phyloP scores from a whole-genome alignment of 2,329 filamentous ascomycete genomes.

The Colletotrichum camelliae region DNA sequence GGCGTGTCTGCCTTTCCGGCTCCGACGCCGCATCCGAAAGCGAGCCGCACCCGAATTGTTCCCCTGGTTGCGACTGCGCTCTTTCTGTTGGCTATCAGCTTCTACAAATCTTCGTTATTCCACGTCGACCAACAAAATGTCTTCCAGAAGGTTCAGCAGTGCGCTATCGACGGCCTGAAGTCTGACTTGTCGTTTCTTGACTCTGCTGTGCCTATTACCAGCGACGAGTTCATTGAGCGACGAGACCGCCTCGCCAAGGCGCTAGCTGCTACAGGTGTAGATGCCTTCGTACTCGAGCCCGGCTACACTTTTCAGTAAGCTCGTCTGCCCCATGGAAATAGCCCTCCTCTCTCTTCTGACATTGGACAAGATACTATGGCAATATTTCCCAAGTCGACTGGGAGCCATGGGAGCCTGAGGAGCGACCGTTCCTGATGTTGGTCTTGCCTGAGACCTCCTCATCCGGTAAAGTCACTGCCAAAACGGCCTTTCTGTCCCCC shows the following conservation, averaged over 20 bases:
- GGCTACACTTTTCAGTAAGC: conserved; percentile 65
- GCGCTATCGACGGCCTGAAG: conserved; percentile 57
- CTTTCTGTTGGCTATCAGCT: neutral
- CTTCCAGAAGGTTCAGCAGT: conserved; percentile 36
- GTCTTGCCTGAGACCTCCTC: conserved; percentile 50
- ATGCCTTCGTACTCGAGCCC: conserved; percentile 68
- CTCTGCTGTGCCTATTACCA: conserved; percentile 48
- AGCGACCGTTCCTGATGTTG: conserved; percentile 68
- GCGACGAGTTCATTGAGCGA: conserved; percentile 59
- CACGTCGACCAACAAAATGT: neutral
- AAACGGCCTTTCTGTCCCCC: conserved; percentile 63
- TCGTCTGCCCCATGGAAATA: neutral
- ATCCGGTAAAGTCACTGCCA: conserved; percentile 50
- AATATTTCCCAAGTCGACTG: conserved; percentile 66
- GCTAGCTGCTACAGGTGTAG: conserved; percentile 52
- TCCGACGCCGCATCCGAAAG: neutral
- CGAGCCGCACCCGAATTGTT: neutral
- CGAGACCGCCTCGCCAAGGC: conserved; percentile 62
- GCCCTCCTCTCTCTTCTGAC: neutral
- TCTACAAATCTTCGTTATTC: neutral
- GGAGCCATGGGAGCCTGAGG: conserved; percentile 71
- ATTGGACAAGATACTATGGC: conserved; percentile 53
- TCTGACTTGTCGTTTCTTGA: conserved; percentile 57
- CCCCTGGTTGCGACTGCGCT: neutral
- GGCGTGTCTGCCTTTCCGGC: neutral